These are phyloP conservation scores for Suillus decipiens DNA, from an alignment of 768 basidiomycete species.

Conservation along the genomic window DNA sequence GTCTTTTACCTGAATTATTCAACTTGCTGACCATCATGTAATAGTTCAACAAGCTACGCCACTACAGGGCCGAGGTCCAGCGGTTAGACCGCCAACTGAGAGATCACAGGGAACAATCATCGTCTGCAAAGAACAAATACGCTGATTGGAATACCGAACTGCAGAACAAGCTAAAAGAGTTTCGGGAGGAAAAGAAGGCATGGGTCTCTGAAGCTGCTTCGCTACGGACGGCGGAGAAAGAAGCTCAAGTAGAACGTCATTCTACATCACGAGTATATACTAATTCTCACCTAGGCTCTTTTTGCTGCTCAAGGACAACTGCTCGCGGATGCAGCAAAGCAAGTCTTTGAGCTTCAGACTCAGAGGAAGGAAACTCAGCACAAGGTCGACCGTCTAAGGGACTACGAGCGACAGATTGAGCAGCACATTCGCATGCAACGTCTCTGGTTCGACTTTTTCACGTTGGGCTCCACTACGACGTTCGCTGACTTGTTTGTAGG, in stretches of 20 bases:
- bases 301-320: conserved; percentile 70
- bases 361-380: conserved; percentile 76
- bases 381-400: conserved; percentile 76
- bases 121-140: conserved; percentile 74
- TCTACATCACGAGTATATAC: neutral
- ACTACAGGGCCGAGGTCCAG: conserved; percentile 69
- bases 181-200: conserved; percentile 77
- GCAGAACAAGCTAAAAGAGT: conserved; percentile 71
- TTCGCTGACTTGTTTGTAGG: conserved; percentile 43
- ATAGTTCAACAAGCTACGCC: conserved; percentile 82
- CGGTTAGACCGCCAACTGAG: conserved; percentile 68
- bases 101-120: conserved; percentile 72
- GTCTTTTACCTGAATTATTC: neutral
- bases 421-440: conserved; percentile 76
- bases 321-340: conserved; percentile 64
- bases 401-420: conserved; percentile 88
- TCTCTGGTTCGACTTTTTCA: conserved; percentile 58
- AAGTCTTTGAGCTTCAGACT: conserved; percentile 74
- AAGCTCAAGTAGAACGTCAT: conserved; percentile 52
- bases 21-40: conserved; percentile 11
- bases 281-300: conserved; percentile 46
- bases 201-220: conserved; percentile 73
- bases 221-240: conserved; percentile 70
- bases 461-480: neutral
- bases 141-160: conserved; percentile 82